Conservation (phyloP, 306 rosid genomes). For the Morella rubra region DNA sequence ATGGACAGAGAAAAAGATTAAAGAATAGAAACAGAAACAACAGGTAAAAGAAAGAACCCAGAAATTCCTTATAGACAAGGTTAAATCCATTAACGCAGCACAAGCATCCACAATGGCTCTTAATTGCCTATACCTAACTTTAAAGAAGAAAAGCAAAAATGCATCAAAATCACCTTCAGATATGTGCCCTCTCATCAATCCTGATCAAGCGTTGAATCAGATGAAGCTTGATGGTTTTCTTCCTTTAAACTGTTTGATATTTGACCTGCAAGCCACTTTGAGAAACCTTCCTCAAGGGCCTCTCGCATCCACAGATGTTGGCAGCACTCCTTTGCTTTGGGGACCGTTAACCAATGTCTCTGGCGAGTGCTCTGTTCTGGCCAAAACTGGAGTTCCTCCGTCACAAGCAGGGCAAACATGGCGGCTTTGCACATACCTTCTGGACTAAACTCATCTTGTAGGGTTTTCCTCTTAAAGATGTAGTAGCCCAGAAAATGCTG, state of each 20-base stretch:
- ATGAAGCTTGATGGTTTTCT: slow-evolving; percentile 13
- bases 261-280: slow-evolving; percentile 31
- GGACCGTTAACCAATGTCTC: slow-evolving; percentile 42
- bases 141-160: not conserved
- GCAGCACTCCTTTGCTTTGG: slow-evolving; percentile 33
- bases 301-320: slow-evolving; percentile 42
- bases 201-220: slow-evolving; percentile 17
- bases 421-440: slow-evolving; percentile 45
- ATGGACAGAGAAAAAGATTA: too few species aligned
- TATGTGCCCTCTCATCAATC: not conserved
- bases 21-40: too few species aligned
- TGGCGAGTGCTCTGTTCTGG: slow-evolving; percentile 45
- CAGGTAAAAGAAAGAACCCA: not conserved
- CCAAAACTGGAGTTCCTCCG: slow-evolving; percentile 42
- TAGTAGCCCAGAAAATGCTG: slow-evolving; percentile 42
- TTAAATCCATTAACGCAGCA: not conserved
- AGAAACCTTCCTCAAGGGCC: slow-evolving; percentile 38
- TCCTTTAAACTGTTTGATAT: not conserved
- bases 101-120: not conserved
- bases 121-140: not conserved
- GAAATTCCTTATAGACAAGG: too few species aligned
- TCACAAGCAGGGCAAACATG: slow-evolving; percentile 43
- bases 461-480: slow-evolving; percentile 42
- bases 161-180: not conserved
- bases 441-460: slow-evolving; percentile 38